phyloP scores from a whole-genome alignment of 2,329 filamentous ascomycete species.

The Zymoseptoria ardabiliae region DNA sequence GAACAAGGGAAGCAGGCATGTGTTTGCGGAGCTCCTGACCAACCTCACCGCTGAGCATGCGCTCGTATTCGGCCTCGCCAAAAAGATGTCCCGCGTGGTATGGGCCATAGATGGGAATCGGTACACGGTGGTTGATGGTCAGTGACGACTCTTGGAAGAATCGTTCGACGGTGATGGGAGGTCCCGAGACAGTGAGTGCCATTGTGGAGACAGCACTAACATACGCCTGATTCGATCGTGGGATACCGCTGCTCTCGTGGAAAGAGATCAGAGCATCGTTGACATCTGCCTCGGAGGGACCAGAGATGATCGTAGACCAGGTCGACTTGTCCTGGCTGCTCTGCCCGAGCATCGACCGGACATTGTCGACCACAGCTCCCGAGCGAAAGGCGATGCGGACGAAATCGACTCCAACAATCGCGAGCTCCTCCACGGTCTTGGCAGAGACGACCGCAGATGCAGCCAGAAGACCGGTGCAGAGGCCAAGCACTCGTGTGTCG shows the following conservation, averaged over 20 bases:
- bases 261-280: slow-evolving; percentile 50
- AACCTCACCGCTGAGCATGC: slow-evolving; percentile 41
- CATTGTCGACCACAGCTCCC: slow-evolving; percentile 42
- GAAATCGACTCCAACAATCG: slow-evolving; percentile 56
- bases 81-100: slow-evolving; percentile 54
- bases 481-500: slow-evolving; percentile 51
- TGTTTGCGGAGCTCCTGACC: slow-evolving; percentile 35
- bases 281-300: slow-evolving; percentile 46
- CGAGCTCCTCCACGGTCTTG: slow-evolving; percentile 53
- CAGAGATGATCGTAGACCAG: slow-evolving; percentile 62
- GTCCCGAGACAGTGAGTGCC: slow-evolving; percentile 53
- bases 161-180: slow-evolving; percentile 46
- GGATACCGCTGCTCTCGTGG: slow-evolving; percentile 47
- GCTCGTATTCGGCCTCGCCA: slow-evolving; percentile 43
- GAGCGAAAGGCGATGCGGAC: slow-evolving; percentile 61
- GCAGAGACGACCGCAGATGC: slow-evolving; percentile 60
- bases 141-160: slow-evolving; percentile 46
- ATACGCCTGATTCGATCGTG: slow-evolving; percentile 47
- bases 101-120: slow-evolving; percentile 51
- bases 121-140: slow-evolving; percentile 43
- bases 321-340: slow-evolving; percentile 49
- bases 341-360: slow-evolving; percentile 44
- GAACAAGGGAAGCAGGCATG: slow-evolving; percentile 38
- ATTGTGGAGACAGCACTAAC: slow-evolving; percentile 53
- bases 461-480: slow-evolving; percentile 65